A percentile compares a stretch with the other conserved stretches of the same genome.
Conservation (phyloP, 257 asterid genomes). For the Nicotiana knightiana region DNA sequence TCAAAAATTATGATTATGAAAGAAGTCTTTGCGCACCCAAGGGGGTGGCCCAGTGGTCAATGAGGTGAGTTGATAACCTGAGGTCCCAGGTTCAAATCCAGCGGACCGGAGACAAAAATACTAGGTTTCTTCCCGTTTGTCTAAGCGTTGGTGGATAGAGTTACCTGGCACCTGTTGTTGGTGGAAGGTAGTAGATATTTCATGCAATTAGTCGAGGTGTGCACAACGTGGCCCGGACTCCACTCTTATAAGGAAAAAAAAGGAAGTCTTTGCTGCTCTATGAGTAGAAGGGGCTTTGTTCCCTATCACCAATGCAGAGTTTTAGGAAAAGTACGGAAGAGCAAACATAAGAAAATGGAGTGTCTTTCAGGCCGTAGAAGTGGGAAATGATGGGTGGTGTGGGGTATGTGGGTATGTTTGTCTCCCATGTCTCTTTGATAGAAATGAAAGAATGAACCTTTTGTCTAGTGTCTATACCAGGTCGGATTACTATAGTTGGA, state of each 20-base stretch:
- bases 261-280: background rate
- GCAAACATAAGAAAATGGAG: background rate
- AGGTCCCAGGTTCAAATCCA: too few species aligned
- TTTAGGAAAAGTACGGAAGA: background rate
- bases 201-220: too few species aligned
- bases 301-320: background rate
- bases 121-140: too few species aligned
- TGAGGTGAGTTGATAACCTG: too few species aligned
- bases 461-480: background rate
- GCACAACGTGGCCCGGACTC: too few species aligned
- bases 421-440: background rate
- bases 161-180: too few species aligned
- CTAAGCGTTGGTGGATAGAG: too few species aligned
- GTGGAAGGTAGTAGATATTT: too few species aligned
- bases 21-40: background rate
- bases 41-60: too few species aligned
- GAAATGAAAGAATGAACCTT: background rate
- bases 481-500: background rate
- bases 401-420: background rate
- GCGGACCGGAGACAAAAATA: too few species aligned
- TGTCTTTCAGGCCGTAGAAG: background rate
- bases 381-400: background rate
- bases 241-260: too few species aligned
- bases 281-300: background rate
- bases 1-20: background rate